Evolutionary conservation across 768 basidiomycete genomes (phyloP).

Genomic region (Calocybe cyanea): DNA sequence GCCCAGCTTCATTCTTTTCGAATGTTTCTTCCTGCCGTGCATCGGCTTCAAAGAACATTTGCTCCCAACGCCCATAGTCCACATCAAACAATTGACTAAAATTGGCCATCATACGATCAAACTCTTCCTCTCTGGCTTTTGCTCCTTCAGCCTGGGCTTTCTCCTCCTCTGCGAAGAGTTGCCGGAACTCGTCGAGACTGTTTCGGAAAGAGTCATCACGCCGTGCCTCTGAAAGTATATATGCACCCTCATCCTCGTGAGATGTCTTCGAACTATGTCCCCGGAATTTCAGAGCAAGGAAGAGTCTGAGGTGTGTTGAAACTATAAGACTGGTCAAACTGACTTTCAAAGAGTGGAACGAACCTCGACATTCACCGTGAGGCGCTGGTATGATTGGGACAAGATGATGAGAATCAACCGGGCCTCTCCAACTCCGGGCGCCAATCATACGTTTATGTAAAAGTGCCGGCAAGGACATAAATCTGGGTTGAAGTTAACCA

Average conservation of each 20-base stretch:
- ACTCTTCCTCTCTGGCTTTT: conserved; percentile 1
- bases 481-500: too few relatives aligned
- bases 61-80: neutral
- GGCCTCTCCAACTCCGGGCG: neutral
- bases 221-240: neutral
- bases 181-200: neutral
- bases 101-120: neutral
- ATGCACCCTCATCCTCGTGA: neutral
- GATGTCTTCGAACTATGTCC: neutral
- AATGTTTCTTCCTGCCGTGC: neutral
- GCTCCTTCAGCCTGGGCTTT: conserved; percentile 2
- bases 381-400: too few relatives aligned
- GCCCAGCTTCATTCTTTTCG: neutral
- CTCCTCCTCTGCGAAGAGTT: conserved; percentile 2
- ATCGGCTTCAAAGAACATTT: neutral
- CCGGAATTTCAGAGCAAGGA: too few relatives aligned
- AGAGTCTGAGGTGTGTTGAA: too few relatives aligned
- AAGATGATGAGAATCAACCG: neutral
- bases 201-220: neutral
- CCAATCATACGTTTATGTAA: too few relatives aligned
- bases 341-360: too few relatives aligned
- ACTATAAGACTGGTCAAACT: too few relatives aligned
- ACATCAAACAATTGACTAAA: neutral
- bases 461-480: too few relatives aligned
- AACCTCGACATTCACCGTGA: too few relatives aligned